phyloP scores from a whole-genome alignment of 495 filamentous ascomycete genomes.

The Aspergillus sparsus region DNA sequence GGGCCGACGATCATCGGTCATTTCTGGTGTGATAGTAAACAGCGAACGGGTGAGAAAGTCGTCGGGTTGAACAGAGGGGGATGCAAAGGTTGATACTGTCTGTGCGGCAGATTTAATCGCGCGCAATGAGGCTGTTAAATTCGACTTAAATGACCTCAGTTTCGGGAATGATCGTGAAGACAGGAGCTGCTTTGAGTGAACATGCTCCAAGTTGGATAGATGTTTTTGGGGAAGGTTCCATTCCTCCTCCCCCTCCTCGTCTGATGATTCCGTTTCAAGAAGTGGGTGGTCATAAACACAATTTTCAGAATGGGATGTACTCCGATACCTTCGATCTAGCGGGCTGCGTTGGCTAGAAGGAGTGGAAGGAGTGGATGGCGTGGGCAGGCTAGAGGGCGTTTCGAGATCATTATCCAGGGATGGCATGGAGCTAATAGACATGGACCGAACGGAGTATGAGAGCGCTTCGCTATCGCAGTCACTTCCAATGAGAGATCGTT shows the following conservation, averaged over 20 bases:
- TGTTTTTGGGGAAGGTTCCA: constrained; percentile 9
- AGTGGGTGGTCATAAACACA: constrained; percentile 60
- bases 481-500: constrained; percentile 33
- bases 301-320: constrained; percentile 51
- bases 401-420: constrained; percentile 59
- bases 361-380: constrained; percentile 38
- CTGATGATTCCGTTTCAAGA: constrained; percentile 40
- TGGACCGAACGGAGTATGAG: constrained; percentile 50
- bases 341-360: constrained; percentile 41
- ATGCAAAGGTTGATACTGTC: constrained; percentile 74
- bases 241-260: constrained; percentile 34
- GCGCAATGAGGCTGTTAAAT: constrained; percentile 87
- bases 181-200: constrained; percentile 24
- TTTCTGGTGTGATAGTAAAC: constrained; percentile 73
- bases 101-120: constrained; percentile 83
- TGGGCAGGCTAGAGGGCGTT: constrained; percentile 45
- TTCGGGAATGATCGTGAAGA: constrained; percentile 39
- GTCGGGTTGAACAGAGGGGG: constrained; percentile 75
- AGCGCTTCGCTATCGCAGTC: constrained; percentile 43
- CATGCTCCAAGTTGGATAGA: too few species aligned
- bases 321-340: constrained; percentile 43
- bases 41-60: constrained; percentile 88
- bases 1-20: constrained; percentile 87
- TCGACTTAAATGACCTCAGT: constrained; percentile 76
- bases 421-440: constrained; percentile 63